Evolutionary conservation across 306 rosid genomes (phyloP), one percentile per base, ranked within the genome.

Genomic region (Quillaja saponaria): DNA sequence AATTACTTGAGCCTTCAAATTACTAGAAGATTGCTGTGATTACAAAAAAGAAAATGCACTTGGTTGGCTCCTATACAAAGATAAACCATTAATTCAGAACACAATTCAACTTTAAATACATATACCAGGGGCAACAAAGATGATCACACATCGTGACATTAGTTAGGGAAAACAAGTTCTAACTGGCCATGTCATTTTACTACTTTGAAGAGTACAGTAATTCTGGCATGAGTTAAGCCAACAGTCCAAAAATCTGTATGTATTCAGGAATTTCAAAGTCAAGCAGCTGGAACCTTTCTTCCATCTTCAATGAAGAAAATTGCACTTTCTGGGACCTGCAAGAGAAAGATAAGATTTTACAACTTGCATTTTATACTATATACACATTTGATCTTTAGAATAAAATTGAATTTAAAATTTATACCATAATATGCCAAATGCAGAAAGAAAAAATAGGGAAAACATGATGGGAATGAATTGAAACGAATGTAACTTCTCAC

Each of bases 241-340:
- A 44, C 69, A 63, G 59, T 51, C 49, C 39, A 44, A 19, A 18
- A 71, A 12, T 39, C 58, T 53, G 35, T 54, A 34, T 15, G 55
- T 28, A 39, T 56, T 65, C 79, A 8, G 28, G 20, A 7, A 60
- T 70, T 61, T 46, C 68, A 67, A 71, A 58, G 64, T 89, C 83
- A 94, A 70, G 94, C 97, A 71, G 96, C 99, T 25, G 99, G 96
- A 60, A 94, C 99, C 79, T 94, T 94, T 62, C 81, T 87, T 71
- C 99, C 99, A 68, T 94, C 99, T 75, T 94, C 99, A 51, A 94
- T 87, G 71, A 94, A 94, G 96, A 79, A 94, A 80, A 94, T 87
- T 63, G 99, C 85, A 59, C 83, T 54, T 60, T 83, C 91, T 15
- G 99, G 95, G 58, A 94, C 99, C 99, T 94, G 84, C 73, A 68